Base-by-base conservation (phyloP, 1,284 basidiomycete species). In the Ustilago tritici region DNA sequence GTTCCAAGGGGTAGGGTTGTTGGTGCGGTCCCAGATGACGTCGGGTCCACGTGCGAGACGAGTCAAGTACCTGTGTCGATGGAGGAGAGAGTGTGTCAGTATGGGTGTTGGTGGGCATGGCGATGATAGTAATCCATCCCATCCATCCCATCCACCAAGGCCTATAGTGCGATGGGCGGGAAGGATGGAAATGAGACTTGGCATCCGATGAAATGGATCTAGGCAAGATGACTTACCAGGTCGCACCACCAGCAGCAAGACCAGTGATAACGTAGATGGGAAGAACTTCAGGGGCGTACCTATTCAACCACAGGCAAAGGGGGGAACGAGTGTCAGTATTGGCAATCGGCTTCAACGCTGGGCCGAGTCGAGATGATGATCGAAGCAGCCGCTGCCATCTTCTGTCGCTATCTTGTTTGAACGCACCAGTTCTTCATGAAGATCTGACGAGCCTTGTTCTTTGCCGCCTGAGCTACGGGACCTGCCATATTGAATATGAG, bases 1-100 rank as follows among this genome's bases (percentile, higher is more conserved):
- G 80, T 84, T 82, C 82, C 83, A 84, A 10, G 83, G 83, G 11
- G 79, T 79, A 11, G 83, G 81, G 81, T 84, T 84, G 80, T 83
- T 82, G 73, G 82, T 84, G 55, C 80, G 80, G 77, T 84, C 82
- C 83, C 83, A 84, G 55, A 84, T 81, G 57, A 84, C 82, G 46
- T 85, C 83, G 11, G 83, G 82, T 14, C 78, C 73, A 38, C 78
- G 78, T 8, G 82, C 82, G 14, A 83, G 74, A 14, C 83, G 81
- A 47, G 65, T 60, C 57, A 85, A 35, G 72, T 85, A 83, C 78
- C 78, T 76, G 59, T 34, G 35, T 40, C 38, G 38, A 40, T 40
- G 10, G 38, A 17, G 10, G 38, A 17, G 15, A 40, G 38, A 40
- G 38, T 5, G 38, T 40, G 38, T 40, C 11, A 40, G 38, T 5